Evolutionary conservation across 2,329 filamentous ascomycete genomes (phyloP), one percentile per base, ranked within the genome.

Genomic region (Penicillium sp.): DNA sequence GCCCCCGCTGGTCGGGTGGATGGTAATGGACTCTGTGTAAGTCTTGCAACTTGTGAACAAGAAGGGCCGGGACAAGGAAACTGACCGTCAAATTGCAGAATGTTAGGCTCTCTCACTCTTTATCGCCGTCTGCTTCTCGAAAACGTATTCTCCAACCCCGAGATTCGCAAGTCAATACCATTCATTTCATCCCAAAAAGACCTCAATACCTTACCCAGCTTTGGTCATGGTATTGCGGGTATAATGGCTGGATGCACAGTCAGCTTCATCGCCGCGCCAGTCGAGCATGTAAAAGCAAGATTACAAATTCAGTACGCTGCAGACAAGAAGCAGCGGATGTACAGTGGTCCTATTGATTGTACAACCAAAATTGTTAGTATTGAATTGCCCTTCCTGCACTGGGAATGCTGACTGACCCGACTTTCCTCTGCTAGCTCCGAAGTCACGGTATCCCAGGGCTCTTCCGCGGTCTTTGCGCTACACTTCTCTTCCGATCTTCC

Each of bases 211-310:
- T 80, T 97, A 2, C 90, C 92, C 0, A 78, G 85, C 2, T 74
- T 90, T 53, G 94, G 92, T 12, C 93, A 97, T 74, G 93, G 89
- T 3, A 78, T 96, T 50, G 94, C 94, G 0, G 94, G 94, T 55
- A 83, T 94, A 52, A 77, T 95, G 76, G 90, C 94, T 1, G 94
- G 94, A 5, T 84, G 84, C 66, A 97, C 94, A 0, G 94, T 99
- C 20, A 91, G 86, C 68, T 92, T 97, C 74, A 86, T 97, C 65
- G 94, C 93, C 1, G 91, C 92, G 2, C 94, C 93, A 0, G 89
- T 97, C 14, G 93, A 99, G 75, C 94, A 99, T 72, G 80, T 97
- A 73, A 97, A 97, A 78, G 91, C 92, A 9, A 86, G 93, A 1
- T 78, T 99, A 61, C 94, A 99, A 77, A 88, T 96, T 53, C 94